Conservation (phyloP, 495 filamentous ascomycete genomes). For the Daldinia grandis region DNA sequence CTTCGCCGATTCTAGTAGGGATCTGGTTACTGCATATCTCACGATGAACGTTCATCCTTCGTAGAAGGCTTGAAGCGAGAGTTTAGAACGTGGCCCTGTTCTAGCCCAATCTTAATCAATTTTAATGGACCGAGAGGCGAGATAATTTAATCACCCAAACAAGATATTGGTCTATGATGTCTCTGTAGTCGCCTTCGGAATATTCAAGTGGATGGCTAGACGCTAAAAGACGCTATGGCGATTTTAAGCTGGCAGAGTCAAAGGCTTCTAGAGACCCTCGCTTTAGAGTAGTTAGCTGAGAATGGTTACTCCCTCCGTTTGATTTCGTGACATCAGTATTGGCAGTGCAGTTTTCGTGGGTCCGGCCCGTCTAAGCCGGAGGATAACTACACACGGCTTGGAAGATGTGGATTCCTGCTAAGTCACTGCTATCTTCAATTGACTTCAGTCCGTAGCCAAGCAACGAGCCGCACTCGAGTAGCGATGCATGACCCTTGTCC, state of each 20-base stretch:
- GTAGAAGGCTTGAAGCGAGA: not conserved
- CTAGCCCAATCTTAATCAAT: not conserved
- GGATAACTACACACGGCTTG: not conserved
- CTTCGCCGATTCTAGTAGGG: not conserved
- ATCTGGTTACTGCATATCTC: not conserved
- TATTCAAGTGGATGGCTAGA: not conserved
- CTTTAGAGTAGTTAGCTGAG: not conserved
- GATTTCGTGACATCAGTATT: not conserved
- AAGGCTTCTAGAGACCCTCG: not conserved
- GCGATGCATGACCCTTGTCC: not conserved
- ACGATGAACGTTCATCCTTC: not conserved
- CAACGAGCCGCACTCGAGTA: not conserved
- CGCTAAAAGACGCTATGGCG: not conserved
- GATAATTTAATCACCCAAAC: not conserved
- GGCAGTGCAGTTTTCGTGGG: not conserved
- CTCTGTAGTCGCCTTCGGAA: not conserved
- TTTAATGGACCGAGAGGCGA: not conserved
- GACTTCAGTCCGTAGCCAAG: conserved; percentile 6
- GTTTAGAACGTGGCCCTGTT: not conserved
- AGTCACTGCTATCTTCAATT: not conserved
- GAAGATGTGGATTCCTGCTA: conserved; percentile 1
- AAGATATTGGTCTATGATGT: not conserved
- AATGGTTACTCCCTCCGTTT: not conserved
- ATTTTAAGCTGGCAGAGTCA: not conserved
- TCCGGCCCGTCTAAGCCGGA: conserved; percentile 29